phyloP scores from a whole-genome alignment of 176 grass and related monocot species.

The Zea luxurians region DNA sequence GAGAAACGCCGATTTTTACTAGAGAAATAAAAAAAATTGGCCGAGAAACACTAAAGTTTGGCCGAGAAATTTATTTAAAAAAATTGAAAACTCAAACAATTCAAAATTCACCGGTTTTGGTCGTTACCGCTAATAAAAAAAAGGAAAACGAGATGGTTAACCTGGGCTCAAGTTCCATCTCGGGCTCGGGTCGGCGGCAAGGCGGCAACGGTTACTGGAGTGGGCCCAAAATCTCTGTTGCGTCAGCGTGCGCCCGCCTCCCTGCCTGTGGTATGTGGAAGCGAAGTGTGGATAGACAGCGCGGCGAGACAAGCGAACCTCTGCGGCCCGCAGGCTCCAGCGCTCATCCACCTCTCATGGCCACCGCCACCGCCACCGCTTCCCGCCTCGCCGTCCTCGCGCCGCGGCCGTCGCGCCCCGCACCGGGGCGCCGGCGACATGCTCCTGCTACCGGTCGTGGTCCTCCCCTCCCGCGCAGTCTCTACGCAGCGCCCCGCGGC shows the following conservation, averaged over 20 bases:
- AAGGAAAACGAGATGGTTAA: too few relatives aligned
- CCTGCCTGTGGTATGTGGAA: not conserved
- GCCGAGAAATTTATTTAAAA: too few relatives aligned
- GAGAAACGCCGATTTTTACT: too few relatives aligned
- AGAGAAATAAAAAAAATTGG: too few relatives aligned
- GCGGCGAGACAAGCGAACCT: slow-evolving; percentile 27
- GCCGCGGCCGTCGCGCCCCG: slow-evolving; percentile 14
- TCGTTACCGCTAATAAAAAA: too few relatives aligned
- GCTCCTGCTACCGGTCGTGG: not conserved
- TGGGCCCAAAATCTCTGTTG: not conserved
- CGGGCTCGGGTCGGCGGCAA: too few relatives aligned
- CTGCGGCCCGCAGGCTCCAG: slow-evolving; percentile 35
- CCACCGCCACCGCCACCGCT: slow-evolving; percentile 41
- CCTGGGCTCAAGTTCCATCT: too few relatives aligned
- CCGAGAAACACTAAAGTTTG: too few relatives aligned
- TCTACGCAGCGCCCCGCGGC: slow-evolving; percentile 28
- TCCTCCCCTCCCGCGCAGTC: not conserved
- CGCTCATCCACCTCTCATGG: slow-evolving; percentile 29
- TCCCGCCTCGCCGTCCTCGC: slow-evolving; percentile 48
- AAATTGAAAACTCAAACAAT: too few relatives aligned
- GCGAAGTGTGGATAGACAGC: slow-evolving; percentile 36
- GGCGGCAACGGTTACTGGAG: not conserved
- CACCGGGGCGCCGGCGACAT: not conserved
- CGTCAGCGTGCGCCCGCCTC: not conserved
- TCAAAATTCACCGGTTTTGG: too few relatives aligned